phyloP scores from a whole-genome alignment of 2,329 filamentous ascomycete genomes.

The Rhynchosporium agropyri region DNA sequence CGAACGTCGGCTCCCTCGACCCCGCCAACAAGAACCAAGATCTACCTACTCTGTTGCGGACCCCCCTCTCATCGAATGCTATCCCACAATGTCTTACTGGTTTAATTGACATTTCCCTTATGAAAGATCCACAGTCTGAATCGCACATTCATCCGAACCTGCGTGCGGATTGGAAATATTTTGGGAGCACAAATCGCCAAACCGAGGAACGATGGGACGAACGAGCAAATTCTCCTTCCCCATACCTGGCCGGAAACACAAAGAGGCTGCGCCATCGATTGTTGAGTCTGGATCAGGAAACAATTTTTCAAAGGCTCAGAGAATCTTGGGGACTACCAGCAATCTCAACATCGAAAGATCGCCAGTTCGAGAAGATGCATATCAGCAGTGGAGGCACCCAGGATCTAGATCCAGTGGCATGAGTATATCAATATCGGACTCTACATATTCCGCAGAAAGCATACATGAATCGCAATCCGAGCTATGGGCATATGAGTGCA shows the following conservation, averaged over 20 bases:
- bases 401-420: conserved; percentile 45
- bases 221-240: conserved; percentile 44
- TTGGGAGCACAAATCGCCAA: not conserved
- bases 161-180: not conserved
- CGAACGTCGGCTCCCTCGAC: not conserved
- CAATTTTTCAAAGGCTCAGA: conserved; percentile 40
- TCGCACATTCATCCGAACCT: not conserved
- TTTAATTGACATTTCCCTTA: conserved; percentile 2
- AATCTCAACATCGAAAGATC: conserved; percentile 52
- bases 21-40: conserved; percentile 22
- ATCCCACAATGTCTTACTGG: conserved; percentile 21
- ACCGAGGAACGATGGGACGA: conserved; percentile 39
- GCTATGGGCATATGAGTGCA: conserved; percentile 37
- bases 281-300: not conserved
- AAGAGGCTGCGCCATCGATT: not conserved
- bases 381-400: conserved; percentile 35
- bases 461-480: conserved; percentile 31
- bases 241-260: conserved; percentile 40
- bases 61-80: conserved; percentile 19
- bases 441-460: conserved; percentile 33
- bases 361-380: conserved; percentile 29
- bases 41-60: conserved; percentile 9
- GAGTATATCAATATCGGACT: conserved; percentile 46
- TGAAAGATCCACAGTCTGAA: conserved; percentile 18
- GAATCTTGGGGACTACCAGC: conserved; percentile 39